Conservation (phyloP, 108 stramenopile genomes). For the Parietichytrium sp. region DNA sequence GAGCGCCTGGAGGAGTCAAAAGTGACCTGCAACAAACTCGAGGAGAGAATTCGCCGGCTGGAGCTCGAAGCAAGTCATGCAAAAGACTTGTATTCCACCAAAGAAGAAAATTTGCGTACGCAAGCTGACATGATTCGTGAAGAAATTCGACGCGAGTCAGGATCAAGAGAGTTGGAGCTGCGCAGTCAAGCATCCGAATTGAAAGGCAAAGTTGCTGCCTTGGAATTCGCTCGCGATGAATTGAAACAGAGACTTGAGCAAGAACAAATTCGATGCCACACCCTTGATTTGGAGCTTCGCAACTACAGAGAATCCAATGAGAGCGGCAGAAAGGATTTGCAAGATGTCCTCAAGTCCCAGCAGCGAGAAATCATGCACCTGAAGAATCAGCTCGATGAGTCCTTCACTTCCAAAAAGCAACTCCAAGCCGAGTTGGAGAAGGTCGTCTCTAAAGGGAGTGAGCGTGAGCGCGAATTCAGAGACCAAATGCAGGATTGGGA, state of each 20-base stretch:
- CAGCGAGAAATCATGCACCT: too few species aligned
- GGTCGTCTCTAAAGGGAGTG: too few species aligned
- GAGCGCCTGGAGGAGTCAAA: neutral
- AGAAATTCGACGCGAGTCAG: neutral
- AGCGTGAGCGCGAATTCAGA: too few species aligned
- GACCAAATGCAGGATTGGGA: too few species aligned
- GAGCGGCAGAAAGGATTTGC: too few species aligned
- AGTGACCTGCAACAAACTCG: neutral
- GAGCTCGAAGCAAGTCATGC: neutral
- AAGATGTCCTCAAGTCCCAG: too few species aligned
- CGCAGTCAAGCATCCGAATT: neutral
- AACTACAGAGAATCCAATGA: too few species aligned
- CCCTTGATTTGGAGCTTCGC: neutral
- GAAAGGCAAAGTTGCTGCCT: neutral
- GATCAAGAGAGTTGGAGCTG: neutral
- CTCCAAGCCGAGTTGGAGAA: too few species aligned
- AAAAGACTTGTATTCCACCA: neutral
- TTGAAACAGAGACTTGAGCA: neutral
- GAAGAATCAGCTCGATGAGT: too few species aligned
- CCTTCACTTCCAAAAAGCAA: too few species aligned
- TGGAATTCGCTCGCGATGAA: constrained; percentile 3
- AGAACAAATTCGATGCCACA: neutral
- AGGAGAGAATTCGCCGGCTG: neutral
- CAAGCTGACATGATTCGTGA: neutral
- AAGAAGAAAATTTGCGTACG: constrained; percentile 2